Conservation (phyloP, 257 asterid species). For the Anisodus tanguticus region DNA sequence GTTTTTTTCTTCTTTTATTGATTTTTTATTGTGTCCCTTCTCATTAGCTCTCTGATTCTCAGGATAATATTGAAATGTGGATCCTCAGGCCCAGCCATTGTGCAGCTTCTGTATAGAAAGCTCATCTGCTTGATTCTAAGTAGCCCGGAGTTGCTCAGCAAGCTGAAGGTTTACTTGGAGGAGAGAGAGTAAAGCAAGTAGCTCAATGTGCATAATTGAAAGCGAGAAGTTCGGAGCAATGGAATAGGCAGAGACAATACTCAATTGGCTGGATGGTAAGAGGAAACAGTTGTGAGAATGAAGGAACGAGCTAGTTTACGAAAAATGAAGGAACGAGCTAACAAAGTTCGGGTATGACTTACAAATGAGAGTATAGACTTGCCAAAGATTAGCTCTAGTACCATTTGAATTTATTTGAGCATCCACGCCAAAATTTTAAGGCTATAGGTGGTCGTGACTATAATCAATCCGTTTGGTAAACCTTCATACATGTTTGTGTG, state of each 20-base stretch:
- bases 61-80: too few species aligned
- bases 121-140: background rate
- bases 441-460: background rate
- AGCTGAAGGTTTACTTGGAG: background rate
- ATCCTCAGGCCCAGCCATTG: too few species aligned
- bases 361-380: too few species aligned
- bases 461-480: background rate
- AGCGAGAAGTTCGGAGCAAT: background rate
- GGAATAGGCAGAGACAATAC: background rate
- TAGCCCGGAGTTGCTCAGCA: background rate
- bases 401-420: background rate
- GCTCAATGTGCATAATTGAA: background rate
- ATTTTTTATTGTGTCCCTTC: background rate
- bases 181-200: background rate
- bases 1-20: background rate
- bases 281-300: background rate
- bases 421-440: background rate
- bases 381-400: background rate
- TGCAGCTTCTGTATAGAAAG: too few species aligned
- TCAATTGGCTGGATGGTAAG: background rate
- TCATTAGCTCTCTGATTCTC: too few species aligned
- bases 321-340: conserved; percentile 15
- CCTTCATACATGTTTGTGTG: background rate
- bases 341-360: background rate
- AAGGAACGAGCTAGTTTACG: conserved; percentile 20